phyloP scores from a whole-genome alignment of 768 basidiomycete genomes.

The Suillus subluteus region DNA sequence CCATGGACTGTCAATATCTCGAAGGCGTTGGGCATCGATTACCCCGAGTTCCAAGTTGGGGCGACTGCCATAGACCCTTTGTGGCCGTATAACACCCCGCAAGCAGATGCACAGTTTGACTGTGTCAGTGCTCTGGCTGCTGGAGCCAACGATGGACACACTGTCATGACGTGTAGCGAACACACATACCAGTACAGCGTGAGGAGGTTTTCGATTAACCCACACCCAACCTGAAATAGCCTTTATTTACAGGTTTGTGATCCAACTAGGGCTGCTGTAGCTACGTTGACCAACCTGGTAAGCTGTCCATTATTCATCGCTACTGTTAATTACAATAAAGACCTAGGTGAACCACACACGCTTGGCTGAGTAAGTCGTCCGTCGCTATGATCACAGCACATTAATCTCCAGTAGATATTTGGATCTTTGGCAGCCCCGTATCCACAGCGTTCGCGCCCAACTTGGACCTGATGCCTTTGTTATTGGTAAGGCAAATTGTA shows the following conservation, averaged over 20 bases:
- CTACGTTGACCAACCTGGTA: constrained; percentile 53
- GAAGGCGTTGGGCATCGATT: constrained; percentile 36
- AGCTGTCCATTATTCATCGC: constrained; percentile 11
- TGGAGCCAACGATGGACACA: constrained; percentile 44
- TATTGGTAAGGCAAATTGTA: constrained; percentile 38
- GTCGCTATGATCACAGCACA: not conserved
- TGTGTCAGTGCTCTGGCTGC: constrained; percentile 54
- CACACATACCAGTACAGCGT: constrained; percentile 60
- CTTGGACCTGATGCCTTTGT: constrained; percentile 53
- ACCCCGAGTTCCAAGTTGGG: constrained; percentile 50
- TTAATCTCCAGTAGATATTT: constrained; percentile 42
- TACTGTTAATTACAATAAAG: not conserved
- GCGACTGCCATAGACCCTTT: constrained; percentile 54
- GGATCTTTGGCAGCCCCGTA: constrained; percentile 60
- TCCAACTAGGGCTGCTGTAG: constrained; percentile 45
- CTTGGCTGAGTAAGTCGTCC: constrained; percentile 43
- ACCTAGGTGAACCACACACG: constrained; percentile 56
- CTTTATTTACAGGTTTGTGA: constrained; percentile 40
- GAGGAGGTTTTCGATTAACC: constrained; percentile 16
- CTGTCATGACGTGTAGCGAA: constrained; percentile 53
- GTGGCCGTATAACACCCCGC: constrained; percentile 51
- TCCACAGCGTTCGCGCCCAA: constrained; percentile 47
- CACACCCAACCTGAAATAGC: not conserved
- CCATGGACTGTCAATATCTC: constrained; percentile 55
- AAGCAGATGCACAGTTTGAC: constrained; percentile 39